Evolutionary conservation across 1,284 basidiomycete species (phyloP), one percentile per base, ranked within the genome.

Genomic region (Afroboletus lepidellus): DNA sequence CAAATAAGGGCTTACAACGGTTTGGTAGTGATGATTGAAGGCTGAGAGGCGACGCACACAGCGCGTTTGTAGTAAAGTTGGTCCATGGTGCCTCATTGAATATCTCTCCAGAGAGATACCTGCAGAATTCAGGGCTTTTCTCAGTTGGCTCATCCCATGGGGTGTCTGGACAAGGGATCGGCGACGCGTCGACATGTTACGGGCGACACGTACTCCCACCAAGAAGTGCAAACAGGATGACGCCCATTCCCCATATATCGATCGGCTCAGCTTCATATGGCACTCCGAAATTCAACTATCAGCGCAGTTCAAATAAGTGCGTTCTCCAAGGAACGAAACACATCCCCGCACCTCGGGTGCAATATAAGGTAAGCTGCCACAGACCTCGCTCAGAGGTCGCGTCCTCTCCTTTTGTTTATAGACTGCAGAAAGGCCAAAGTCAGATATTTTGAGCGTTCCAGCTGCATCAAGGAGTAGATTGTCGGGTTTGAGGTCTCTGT

Each of bases 401-500:
- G 83, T 83, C 57, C 86, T 80, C 32, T 92, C 92, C 61, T 95
- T 95, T 63, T 96, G 84, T 64, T 85, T 88, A 75, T 87, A 99
- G 0, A 98, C 93, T 0, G 92, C 85, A 30, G 92, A 95, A 1
- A 99, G 78, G 0, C 97, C 97, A 71, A 98, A 99, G 66, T 99
- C 96, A 1, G 92, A 91, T 46, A 99, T 88, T 67, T 98, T 98
- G 61, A 98, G 81, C 24, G 76, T 77, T 32, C 89, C 92, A 12
- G 87, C 83, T 0, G 80, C 80, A 54, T 93, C 89, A 3, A 97
- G 80, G 3, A 97, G 79, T 2, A 97, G 69, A 63, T 99, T 99
- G 69, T 98, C 96, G 0, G 96, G 96, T 69, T 99, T 99, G 51
- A 99, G 80, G 64, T 99, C 96, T 36, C 96, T 85, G 69, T 99